A percentile compares a stretch with the other conserved stretches of the same genome.
These are phyloP conservation scores for Fusarium udum DNA, from an alignment of 2,329 filamentous ascomycete genomes.

Conservation along the genomic window DNA sequence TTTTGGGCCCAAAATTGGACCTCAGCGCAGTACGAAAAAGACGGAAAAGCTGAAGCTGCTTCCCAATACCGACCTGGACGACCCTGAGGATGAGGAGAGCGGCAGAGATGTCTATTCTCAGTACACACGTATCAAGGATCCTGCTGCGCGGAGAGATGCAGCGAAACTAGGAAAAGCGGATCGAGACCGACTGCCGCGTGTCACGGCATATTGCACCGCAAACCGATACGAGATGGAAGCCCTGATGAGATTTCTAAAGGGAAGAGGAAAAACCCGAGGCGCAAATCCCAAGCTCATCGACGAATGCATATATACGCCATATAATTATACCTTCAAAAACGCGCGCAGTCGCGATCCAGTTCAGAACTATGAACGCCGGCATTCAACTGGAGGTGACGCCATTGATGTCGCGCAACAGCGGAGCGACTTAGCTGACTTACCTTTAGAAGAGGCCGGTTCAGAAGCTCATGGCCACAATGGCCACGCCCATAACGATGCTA, in stretches of 20 bases:
- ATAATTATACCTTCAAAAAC: slow-evolving; percentile 72
- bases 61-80: slow-evolving; percentile 85
- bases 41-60: slow-evolving; percentile 98
- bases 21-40: slow-evolving; percentile 93
- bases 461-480: slow-evolving; percentile 42
- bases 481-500: slow-evolving; percentile 38
- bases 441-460: slow-evolving; percentile 49
- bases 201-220: slow-evolving; percentile 96
- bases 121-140: slow-evolving; percentile 97
- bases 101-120: slow-evolving; percentile 97
- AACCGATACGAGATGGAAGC: slow-evolving; percentile 91
- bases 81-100: slow-evolving; percentile 86
- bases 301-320: slow-evolving; percentile 97
- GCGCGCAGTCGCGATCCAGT: slow-evolving; percentile 49
- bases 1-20: slow-evolving; percentile 78
- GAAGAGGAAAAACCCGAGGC: slow-evolving; percentile 77
- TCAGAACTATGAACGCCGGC: slow-evolving; percentile 70
- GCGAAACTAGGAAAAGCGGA: slow-evolving; percentile 94
- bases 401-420: slow-evolving; percentile 55
- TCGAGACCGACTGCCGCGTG: slow-evolving; percentile 83
- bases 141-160: slow-evolving; percentile 89
- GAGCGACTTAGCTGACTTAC: slow-evolving; percentile 72
- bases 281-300: slow-evolving; percentile 93
- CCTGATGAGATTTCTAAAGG: slow-evolving; percentile 90
- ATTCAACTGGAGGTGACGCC: slow-evolving; percentile 76